Evolutionary conservation across 257 asterid genomes (phyloP), one percentile per base, ranked within the genome.

Genomic region (Solanum infundibuliforme): DNA sequence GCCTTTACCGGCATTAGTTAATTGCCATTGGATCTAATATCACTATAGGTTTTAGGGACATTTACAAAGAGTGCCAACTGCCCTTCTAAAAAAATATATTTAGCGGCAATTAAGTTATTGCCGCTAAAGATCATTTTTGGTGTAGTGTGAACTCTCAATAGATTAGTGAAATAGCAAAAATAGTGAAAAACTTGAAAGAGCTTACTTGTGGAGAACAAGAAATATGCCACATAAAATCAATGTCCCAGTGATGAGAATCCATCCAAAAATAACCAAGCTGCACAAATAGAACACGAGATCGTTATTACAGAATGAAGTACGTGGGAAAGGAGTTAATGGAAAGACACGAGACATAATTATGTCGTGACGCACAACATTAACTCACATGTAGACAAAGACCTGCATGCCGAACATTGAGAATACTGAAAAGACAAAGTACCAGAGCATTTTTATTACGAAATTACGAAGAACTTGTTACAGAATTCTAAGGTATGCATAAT

Each of bases 151-250:
- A 4, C n/a, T 76, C 38, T 14, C 38, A 79, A 3, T 1, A 77
- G 38, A 16, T 27, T 41, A 25, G 36, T 79, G 27, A 79, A 81
- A 8, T 4, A 81, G 27, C 8, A 46, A 46, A 18, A 12, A 43
- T 8, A 2, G 27, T 29, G 27, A 0, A 81, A 27, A 2, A 46
- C 10, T 46, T 8, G 12, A 27, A 11, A 18, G 23, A 41, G 20
- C 93, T 86, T 88, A 92, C 94, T 91, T 91, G 3, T 90, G 88
- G 29, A 91, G 88, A 35, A 91, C 85, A 39, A 92, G 91, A 88
- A 89, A 91, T 68, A 87, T 12, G 12, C 91, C 93, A 84, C 93
- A 74, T 58, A 88, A 4, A 11, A 86, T 66, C n/a, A 92, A 89
- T 73, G 94, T 90, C 76, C 86, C 88, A 21, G 91, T 65, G 32